Base-by-base conservation (phyloP, 2,329 filamentous ascomycete species). In the Epichloe bromicola region DNA sequence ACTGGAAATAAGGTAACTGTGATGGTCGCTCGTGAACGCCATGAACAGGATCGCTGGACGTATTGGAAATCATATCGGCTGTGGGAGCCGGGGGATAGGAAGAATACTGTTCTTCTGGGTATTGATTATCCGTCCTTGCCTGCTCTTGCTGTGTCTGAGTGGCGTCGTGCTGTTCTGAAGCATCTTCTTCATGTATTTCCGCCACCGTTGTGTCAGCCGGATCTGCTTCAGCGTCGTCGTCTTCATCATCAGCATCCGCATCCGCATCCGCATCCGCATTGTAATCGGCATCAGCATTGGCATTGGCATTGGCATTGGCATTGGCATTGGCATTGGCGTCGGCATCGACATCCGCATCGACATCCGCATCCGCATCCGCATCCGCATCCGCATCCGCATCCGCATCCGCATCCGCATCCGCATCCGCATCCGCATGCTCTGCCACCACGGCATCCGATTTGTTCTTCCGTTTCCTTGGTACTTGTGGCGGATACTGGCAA, bases 401-500 rank as follows among this genome's bases (percentile, higher is more conserved):
- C 2, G 40, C 53, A 23, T 19, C 19, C 2, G 2, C 19, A 19
- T 19, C 19, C 2, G 19, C 19, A 19, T 19, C 19, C 2, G 20
- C 54, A 15, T 56, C 53, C 3, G 37, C 52, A 19, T 60, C 8
- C 53, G 54, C 48, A 38, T 20, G 36, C 7, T 53, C 53, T 6
- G 42, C 44, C 19, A 57, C 55, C 5, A 55, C 30, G 30, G 57
- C 56, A 3, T 52, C 51, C 15, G 61, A 55, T 49, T 60, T 58
- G 6, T 36, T 33, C 47, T 60, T 61, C 36, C 30, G 57, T 30
- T 59, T 60, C 46, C 58, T 60, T 17, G 50, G 58, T 39, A 61
- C 66, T 12, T 61, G 59, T n/a, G 62, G 56, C 20, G 70, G 61
- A 55, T 73, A 75, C 46, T 68, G 60, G 53, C 72, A 75, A 7